phyloP scores from a whole-genome alignment of 768 basidiomycete species.

The Flagelloscypha sp. region DNA sequence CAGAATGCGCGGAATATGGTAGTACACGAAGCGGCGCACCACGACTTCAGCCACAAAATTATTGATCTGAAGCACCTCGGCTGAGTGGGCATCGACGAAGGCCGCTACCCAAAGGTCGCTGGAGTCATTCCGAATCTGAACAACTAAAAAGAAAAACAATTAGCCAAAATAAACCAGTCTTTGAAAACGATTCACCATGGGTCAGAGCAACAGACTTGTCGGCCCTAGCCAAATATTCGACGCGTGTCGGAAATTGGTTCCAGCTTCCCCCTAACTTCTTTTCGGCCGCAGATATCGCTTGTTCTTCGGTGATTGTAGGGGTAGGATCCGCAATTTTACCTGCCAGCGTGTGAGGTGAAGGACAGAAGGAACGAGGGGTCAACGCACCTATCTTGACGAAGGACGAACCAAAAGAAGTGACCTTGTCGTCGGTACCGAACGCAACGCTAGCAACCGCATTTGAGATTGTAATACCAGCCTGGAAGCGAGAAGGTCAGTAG shows the following conservation, averaged over 20 bases:
- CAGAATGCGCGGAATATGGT: background rate
- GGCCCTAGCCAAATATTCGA: background rate
- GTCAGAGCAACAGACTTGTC: background rate
- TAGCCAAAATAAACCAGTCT: too few relatives aligned
- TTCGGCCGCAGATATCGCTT: background rate
- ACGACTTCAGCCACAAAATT: background rate
- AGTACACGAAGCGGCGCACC: background rate
- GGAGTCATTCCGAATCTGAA: background rate
- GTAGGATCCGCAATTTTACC: constrained; percentile 12
- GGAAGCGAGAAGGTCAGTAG: too few relatives aligned
- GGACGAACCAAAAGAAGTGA: background rate
- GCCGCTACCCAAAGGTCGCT: background rate
- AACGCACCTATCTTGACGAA: constrained; percentile 1
- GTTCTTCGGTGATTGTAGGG: constrained; percentile 12
- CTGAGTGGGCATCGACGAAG: background rate
- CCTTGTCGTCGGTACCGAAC: constrained; percentile 11
- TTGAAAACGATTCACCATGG: too few relatives aligned
- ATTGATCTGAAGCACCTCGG: background rate
- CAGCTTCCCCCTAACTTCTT: background rate
- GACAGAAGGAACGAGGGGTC: background rate
- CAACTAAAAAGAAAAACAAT: too few relatives aligned
- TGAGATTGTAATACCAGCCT: background rate
- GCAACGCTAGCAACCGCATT: background rate
- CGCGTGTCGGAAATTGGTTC: background rate
- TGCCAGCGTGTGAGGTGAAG: constrained; percentile 1